Base-by-base conservation (phyloP, 257 asterid species). In the Scutellaria minor region DNA sequence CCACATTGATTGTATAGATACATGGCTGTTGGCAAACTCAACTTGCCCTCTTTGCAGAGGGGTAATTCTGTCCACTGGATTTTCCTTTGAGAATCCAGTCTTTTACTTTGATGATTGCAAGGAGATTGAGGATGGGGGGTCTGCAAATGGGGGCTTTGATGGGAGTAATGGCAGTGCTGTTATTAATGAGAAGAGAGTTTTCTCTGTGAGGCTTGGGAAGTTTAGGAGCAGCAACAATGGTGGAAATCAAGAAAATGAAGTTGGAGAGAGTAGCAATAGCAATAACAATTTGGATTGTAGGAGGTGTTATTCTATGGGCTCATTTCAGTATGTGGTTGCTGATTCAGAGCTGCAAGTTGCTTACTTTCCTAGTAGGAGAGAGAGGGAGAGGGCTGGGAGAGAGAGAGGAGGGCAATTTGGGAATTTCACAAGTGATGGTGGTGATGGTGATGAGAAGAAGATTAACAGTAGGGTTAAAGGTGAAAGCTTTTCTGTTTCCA, bases 281-380 rank as follows among this genome's bases (percentile, higher is more conserved):
- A 81, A 83, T 46, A 77, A 91, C 64, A 84, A 78, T 77, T 77
- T 95, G 85, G 96, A 84, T 71, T 87, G 80, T 40, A 92, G 99
- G 79, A 92, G 99, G 71, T 95, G 99, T 79, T 95, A 66, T 53
- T 95, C 99, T 3, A 90, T 95, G 99, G 99, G 99, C 6, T 92
- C 99, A 24, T 92, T 79, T 46, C 91, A 92, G 37, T 95, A 95
- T 83, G 99, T 95, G 81, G 98, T 92, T 58, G 96, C 79, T 76
- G 89, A 88, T 82, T 86, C 90, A 35, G 97, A 90, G 9, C 77
- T 95, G 80, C 97, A 92, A 72, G 98, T 95, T 40, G 87, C 89
- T 45, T 70, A 88, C 75, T 76, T 84, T 61, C 84, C 85, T 1
- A 84, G 82, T 53, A 64, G 78, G 40, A 70, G 77, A 10, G 77